phyloP scores from a whole-genome alignment of 2,329 filamentous ascomycete genomes.

The Diplodia corticola region DNA sequence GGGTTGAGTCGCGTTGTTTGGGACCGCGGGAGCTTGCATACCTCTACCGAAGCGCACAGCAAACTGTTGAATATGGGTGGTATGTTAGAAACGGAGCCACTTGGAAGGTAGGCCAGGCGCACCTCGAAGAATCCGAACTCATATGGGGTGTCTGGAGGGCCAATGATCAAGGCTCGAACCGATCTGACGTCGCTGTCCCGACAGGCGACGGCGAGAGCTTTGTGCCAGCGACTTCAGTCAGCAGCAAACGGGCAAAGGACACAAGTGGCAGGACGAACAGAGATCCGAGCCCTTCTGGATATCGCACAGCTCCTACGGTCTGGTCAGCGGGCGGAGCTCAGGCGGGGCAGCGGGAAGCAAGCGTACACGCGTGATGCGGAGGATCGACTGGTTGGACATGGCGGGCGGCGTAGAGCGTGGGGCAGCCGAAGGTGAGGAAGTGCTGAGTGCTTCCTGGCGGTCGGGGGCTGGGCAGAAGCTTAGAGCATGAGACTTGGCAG shows the following conservation, averaged over 20 bases:
- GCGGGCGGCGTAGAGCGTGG: constrained; percentile 9
- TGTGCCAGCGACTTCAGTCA: constrained; percentile 27
- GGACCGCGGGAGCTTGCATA: constrained; percentile 38
- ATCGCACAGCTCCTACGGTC: constrained; percentile 73
- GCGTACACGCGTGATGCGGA: constrained; percentile 79
- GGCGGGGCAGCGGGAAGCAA: constrained; percentile 10
- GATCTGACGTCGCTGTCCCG: constrained; percentile 85
- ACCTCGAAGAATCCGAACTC: constrained; percentile 98
- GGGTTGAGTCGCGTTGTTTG: not conserved
- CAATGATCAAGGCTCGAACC: constrained; percentile 84
- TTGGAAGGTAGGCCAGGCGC: constrained; percentile 28
- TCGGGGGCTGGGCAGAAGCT: not conserved
- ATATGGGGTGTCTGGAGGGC: constrained; percentile 91
- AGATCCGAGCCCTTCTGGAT: constrained; percentile 82
- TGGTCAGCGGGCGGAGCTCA: constrained; percentile 25
- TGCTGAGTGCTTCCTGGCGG: not conserved
- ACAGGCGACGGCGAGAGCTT: constrained; percentile 83
- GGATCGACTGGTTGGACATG: constrained; percentile 83
- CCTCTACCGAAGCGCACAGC: constrained; percentile 73
- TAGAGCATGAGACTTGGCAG: constrained; percentile 2
- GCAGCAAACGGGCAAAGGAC: constrained; percentile 14
- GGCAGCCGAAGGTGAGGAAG: not conserved
- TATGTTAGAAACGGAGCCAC: not conserved
- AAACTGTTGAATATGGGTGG: constrained; percentile 56
- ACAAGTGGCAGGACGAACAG: constrained; percentile 57